Percentiles rank a stretch among this genome's conserved stretches.
These are phyloP conservation scores for Laguncularia racemosa DNA, from an alignment of 345 rosid genomes.

Conservation along the genomic window DNA sequence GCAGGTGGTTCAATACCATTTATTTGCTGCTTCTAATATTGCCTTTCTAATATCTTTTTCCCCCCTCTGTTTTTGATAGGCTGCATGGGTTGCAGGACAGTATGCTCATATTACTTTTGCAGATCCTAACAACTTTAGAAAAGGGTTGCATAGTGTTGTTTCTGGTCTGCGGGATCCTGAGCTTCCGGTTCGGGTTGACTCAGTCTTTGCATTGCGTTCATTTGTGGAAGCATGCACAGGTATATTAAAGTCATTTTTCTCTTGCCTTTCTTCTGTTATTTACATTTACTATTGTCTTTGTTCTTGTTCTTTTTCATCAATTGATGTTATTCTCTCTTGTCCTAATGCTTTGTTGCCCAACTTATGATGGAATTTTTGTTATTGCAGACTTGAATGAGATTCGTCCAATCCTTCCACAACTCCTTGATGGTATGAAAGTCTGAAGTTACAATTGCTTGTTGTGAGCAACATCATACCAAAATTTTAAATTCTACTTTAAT, in stretches of 20 bases:
- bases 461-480: neutral
- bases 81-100: slow-evolving; percentile 99
- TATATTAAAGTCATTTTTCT: slow-evolving; percentile 10
- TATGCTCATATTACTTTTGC: slow-evolving; percentile 81
- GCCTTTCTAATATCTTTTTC: slow-evolving; percentile 1
- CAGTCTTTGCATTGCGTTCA: slow-evolving; percentile 90
- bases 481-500: slow-evolving; percentile 1
- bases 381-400: slow-evolving; percentile 89
- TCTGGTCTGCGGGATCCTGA: slow-evolving; percentile 89
- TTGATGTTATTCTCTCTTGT: slow-evolving; percentile 4
- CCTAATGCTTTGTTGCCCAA: slow-evolving; percentile 6
- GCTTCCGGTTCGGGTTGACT: slow-evolving; percentile 98
- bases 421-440: slow-evolving; percentile 70
- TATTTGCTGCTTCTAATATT: slow-evolving; percentile 7
- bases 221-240: slow-evolving; percentile 96
- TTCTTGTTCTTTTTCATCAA: neutral
- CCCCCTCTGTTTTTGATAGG: slow-evolving; percentile 28
- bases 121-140: slow-evolving; percentile 74
- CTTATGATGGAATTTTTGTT: neutral
- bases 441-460: neutral
- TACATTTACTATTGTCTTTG: too few relatives aligned
- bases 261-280: too few relatives aligned
- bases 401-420: slow-evolving; percentile 93
- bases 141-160: slow-evolving; percentile 81
- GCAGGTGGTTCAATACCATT: too few relatives aligned